phyloP scores from a whole-genome alignment of 2,329 filamentous ascomycete genomes.

The Tolypocladium endophyticum region DNA sequence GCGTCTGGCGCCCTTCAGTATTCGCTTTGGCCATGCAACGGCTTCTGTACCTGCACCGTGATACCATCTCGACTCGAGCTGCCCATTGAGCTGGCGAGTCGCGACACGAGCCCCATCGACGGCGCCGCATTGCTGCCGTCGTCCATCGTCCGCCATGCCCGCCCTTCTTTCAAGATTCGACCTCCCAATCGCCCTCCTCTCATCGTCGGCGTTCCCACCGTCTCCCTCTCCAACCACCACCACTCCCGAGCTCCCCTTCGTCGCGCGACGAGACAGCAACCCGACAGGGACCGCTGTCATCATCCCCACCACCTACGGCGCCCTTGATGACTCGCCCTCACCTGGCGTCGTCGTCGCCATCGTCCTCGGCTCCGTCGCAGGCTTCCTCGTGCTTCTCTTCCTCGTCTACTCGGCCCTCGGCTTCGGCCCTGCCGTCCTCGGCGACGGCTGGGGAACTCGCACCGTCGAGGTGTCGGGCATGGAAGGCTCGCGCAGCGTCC shows the following conservation, averaged over 20 bases:
- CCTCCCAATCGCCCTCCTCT: neutral
- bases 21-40: neutral
- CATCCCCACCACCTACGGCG: conserved; percentile 25
- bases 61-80: neutral
- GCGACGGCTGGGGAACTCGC: neutral
- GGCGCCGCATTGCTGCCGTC: neutral
- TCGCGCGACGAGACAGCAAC: conserved; percentile 7
- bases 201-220: neutral
- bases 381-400: conserved; percentile 42
- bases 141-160: neutral
- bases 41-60: neutral
- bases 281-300: conserved; percentile 14
- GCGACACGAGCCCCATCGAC: neutral
- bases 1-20: neutral
- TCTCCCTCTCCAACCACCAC: neutral
- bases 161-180: neutral
- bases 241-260: neutral
- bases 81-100: neutral
- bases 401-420: conserved; percentile 39
- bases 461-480: neutral
- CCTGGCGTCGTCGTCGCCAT: conserved; percentile 34
- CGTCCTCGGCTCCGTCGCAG: conserved; percentile 34
- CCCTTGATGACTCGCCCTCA: conserved; percentile 24
- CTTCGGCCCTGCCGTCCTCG: conserved; percentile 23
- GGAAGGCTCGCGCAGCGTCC: conserved; percentile 7